Evolutionary conservation across 129 eudicot genomes (phyloP).

Genomic region (Artemisia argyi): DNA sequence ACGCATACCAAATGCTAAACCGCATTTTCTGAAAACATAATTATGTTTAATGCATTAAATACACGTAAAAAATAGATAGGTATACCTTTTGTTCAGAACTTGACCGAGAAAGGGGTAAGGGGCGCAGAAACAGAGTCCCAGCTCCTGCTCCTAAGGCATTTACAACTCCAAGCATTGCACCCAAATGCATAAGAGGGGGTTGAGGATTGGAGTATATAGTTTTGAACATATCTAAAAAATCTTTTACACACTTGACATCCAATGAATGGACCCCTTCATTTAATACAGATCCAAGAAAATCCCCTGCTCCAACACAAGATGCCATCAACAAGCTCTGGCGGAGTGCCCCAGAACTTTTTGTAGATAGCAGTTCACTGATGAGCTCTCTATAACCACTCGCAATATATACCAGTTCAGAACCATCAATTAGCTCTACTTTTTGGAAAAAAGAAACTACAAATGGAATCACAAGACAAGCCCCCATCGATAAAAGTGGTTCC

Average conservation of each 20-base stretch:
- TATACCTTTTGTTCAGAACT: constrained; percentile 45
- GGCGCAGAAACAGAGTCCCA: constrained; percentile 50
- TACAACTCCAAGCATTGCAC: constrained; percentile 97
- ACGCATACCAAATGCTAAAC: too few relatives aligned
- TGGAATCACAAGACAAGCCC: constrained; percentile 84
- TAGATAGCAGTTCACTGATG: constrained; percentile 52
- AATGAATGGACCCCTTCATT: constrained; percentile 67
- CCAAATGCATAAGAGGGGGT: constrained; percentile 73
- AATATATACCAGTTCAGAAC: constrained; percentile 54
- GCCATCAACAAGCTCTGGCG: constrained; percentile 76
- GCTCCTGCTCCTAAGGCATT: constrained; percentile 86
- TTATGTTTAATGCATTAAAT: too few relatives aligned
- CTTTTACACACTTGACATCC: constrained; percentile 43
- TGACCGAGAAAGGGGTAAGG: constrained; percentile 33
- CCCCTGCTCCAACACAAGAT: constrained; percentile 83
- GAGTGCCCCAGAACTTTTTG: constrained; percentile 48
- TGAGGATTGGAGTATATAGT: constrained; percentile 52
- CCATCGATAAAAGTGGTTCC: constrained; percentile 45
- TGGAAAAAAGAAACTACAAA: constrained; percentile 59
- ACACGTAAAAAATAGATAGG: not conserved
- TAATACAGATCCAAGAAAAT: constrained; percentile 62
- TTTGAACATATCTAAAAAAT: constrained; percentile 52
- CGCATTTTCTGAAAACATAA: too few relatives aligned
- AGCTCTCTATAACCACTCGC: constrained; percentile 47
- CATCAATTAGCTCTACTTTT: constrained; percentile 72